Evolutionary conservation across 495 filamentous ascomycete genomes (phyloP), one percentile per base, ranked within the genome.

Genomic region (Talaromyces nanjingensis): DNA sequence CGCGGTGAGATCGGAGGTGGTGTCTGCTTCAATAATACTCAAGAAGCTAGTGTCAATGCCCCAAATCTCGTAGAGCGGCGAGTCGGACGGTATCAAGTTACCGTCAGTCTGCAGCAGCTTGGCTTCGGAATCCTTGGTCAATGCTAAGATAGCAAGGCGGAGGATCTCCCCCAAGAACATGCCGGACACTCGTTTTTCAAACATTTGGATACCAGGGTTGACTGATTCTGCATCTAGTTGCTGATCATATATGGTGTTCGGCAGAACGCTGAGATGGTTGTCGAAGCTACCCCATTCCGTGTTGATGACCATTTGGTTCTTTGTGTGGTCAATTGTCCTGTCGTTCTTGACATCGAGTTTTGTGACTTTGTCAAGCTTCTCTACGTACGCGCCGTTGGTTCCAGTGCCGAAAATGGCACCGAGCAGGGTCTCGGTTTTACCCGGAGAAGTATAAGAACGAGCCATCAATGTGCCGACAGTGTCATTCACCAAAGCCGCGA

Each of bases 221-320:
- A 91, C 85, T 70, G 86, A 92, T 24, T 86, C 86, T 61, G 79
- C 78, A 77, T 98, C 92, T 42, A 98, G 81, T 55, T 83, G 82
- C 12, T 78, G 76, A 74, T 98, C 94, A 75, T 93, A 98, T 0
- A 84, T 74, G 0, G 94, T 98, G 70, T 86, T 88, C 18, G 96
- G 94, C 53, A 98, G 81, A 55, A 94, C 88, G 65, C 83, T 88
- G 67, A 98, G 83, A 65, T 89, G 83, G 79, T 98, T 98, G 77
- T 98, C 94, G 69, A 98, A 98, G 63, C 91, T 96, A 61, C 94
- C 94, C 94, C 94, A 98, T 77, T 98, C 94, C 2, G 91, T 93
- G 75, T 98, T 98, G 73, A 98, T 86, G 62, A 98, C 91, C 94
- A 98, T 98, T 62, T 93, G 85, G 20, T 92, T 92, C 0, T 93